Conservation (phyloP, 768 basidiomycete species). For the Collybia mongolica region DNA sequence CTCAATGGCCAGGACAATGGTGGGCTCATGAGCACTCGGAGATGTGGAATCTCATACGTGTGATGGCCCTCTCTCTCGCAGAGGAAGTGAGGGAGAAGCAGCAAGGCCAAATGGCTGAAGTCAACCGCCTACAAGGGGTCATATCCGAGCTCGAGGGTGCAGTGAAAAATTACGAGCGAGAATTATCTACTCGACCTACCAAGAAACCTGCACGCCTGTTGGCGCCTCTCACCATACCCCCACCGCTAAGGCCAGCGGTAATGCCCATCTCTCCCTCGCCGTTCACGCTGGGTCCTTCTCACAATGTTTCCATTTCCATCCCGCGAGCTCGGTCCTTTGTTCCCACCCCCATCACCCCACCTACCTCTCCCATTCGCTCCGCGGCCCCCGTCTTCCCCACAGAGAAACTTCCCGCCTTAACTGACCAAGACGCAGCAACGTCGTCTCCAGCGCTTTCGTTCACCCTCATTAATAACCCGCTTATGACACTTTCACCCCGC, state of each 20-base stretch:
- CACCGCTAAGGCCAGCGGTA: constrained; percentile 4
- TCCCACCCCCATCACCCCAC: constrained; percentile 17
- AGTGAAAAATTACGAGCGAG: constrained; percentile 36
- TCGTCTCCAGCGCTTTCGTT: not conserved
- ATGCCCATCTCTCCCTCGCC: constrained; percentile 4
- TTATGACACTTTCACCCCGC: not conserved
- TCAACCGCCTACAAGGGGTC: constrained; percentile 45
- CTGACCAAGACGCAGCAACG: not conserved
- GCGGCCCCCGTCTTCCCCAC: not conserved
- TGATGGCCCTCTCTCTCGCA: constrained; percentile 57
- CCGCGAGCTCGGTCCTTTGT: not conserved
- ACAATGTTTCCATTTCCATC: not conserved
- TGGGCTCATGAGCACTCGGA: constrained; percentile 68
- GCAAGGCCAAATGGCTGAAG: constrained; percentile 38
- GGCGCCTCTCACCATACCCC: constrained; percentile 13
- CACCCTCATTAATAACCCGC: not conserved
- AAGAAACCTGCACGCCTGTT: constrained; percentile 9
- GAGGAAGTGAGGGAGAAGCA: constrained; percentile 62
- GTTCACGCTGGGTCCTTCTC: not conserved
- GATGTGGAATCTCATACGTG: constrained; percentile 55
- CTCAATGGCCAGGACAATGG: constrained; percentile 67
- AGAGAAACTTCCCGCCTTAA: not conserved
- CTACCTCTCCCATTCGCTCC: constrained; percentile 17
- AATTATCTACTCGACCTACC: constrained; percentile 5
- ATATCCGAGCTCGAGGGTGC: constrained; percentile 50